These are phyloP conservation scores for Apiospora rasikravindrae DNA, from an alignment of 2,329 filamentous ascomycete genomes.

Conservation along the genomic window DNA sequence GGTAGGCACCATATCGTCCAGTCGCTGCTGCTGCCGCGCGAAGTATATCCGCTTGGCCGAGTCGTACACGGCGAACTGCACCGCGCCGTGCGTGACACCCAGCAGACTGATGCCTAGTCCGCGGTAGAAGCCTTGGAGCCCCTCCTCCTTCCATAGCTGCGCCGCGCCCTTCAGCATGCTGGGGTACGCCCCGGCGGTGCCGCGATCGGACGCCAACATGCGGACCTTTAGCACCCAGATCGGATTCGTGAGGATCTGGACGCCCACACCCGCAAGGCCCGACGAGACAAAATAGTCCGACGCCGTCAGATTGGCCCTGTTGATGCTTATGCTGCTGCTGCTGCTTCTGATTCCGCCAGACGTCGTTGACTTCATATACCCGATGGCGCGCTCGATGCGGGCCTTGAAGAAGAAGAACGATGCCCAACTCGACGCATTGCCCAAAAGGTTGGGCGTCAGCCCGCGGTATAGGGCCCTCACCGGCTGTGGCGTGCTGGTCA, in stretches of 20 bases:
- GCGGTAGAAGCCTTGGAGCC: conserved; percentile 81
- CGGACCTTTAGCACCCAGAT: conserved; percentile 98
- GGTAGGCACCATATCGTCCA: conserved; percentile 32
- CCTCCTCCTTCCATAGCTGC: conserved; percentile 73
- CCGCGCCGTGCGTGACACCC: conserved; percentile 88
- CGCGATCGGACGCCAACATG: conserved; percentile 85
- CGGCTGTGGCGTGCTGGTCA: conserved; percentile 58
- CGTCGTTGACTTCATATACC: conserved; percentile 36
- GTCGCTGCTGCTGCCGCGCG: conserved; percentile 41
- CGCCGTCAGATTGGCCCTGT: conserved; percentile 50
- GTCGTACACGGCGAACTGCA: conserved; percentile 97
- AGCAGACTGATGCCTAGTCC: conserved; percentile 83
- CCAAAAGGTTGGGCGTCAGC: conserved; percentile 85
- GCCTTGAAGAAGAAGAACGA: conserved; percentile 86
- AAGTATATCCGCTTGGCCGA: conserved; percentile 64
- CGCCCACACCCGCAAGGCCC: conserved; percentile 71
- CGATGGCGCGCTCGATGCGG: conserved; percentile 54
- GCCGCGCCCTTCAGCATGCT: conserved; percentile 74
- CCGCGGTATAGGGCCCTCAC: conserved; percentile 83
- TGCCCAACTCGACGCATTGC: conserved; percentile 89
- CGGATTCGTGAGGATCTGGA: conserved; percentile 86
- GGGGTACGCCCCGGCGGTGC: conserved; percentile 78
- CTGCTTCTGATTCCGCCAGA: neutral
- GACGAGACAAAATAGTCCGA: conserved; percentile 84
- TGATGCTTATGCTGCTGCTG: neutral